Percentiles rank a stretch among this genome's conserved stretches.
Conservation (phyloP, 148 eudicot species). For the Cornus suecica region DNA sequence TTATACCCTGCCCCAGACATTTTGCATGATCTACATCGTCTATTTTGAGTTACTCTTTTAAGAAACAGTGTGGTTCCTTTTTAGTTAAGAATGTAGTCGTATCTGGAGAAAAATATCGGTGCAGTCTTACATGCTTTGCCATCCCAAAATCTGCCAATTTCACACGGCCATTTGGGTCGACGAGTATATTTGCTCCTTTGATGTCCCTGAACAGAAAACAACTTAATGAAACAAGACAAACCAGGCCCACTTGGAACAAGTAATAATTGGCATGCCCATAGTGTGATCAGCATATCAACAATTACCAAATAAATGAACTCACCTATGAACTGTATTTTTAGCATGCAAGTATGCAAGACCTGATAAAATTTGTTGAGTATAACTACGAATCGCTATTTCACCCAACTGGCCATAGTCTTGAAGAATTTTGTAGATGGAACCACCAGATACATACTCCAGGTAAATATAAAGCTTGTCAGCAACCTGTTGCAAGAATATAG, state of each 20-base stretch:
- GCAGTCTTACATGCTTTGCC: conserved; percentile 67
- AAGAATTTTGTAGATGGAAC: conserved; percentile 65
- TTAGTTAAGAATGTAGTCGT: background rate
- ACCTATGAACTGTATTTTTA: conserved; percentile 61
- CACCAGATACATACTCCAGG: conserved; percentile 71
- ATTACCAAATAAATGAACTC: background rate
- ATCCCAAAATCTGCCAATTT: conserved; percentile 78
- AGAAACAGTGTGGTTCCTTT: background rate
- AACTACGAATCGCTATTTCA: conserved; percentile 62
- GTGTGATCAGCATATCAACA: background rate
- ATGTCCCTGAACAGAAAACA: conserved; percentile 50
- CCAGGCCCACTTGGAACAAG: background rate
- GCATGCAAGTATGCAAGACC: conserved; percentile 68
- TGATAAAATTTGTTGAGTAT: conserved; percentile 50
- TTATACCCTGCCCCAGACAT: background rate
- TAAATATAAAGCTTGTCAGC: conserved; percentile 57
- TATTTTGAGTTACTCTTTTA: background rate
- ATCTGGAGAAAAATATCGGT: background rate
- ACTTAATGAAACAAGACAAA: background rate
- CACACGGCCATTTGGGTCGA: conserved; percentile 58
- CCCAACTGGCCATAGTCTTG: conserved; percentile 60
- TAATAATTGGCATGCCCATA: background rate
- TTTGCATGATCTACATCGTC: background rate
- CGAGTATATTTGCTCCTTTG: conserved; percentile 77
- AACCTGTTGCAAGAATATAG: conserved; percentile 28